A percentile compares a stretch with the other conserved stretches of the same genome.
These are phyloP conservation scores for Lichtheimia ramosa DNA, from an alignment of 371 early-diverging fungal species.

Conservation along the genomic window DNA sequence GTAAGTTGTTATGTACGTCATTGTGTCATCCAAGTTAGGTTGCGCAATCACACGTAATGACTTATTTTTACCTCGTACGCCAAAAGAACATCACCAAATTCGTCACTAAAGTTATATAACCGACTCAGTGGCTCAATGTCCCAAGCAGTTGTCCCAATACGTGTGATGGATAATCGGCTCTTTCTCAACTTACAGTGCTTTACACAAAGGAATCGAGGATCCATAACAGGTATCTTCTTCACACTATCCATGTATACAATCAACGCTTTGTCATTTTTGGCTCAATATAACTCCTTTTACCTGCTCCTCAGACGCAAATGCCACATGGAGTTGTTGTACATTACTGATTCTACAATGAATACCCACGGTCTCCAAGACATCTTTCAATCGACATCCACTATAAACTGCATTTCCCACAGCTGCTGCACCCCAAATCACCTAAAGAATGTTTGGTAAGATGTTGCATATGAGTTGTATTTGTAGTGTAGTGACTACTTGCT, in stretches of 20 bases:
- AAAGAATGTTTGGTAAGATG: not conserved
- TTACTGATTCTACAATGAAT: slow-evolving; percentile 32
- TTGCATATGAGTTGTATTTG: not conserved
- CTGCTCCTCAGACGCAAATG: slow-evolving; percentile 76
- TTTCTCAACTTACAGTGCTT: slow-evolving; percentile 61
- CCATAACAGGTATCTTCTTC: slow-evolving; percentile 77
- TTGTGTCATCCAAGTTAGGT: not conserved
- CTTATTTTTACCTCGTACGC: slow-evolving; percentile 60
- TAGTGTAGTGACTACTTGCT: slow-evolving; percentile 23
- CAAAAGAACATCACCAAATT: slow-evolving; percentile 78
- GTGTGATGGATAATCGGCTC: too few species aligned
- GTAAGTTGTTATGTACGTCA: not conserved
- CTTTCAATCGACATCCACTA: slow-evolving; percentile 75
- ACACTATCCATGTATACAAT: slow-evolving; percentile 27
- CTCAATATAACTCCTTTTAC: slow-evolving; percentile 21
- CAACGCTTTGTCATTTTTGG: too few species aligned
- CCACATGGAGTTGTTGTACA: slow-evolving; percentile 60
- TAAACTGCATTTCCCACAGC: slow-evolving; percentile 81
- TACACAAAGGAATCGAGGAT: slow-evolving; percentile 77
- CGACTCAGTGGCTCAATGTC: not conserved
- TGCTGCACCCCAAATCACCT: slow-evolving; percentile 75
- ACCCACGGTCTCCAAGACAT: slow-evolving; percentile 63
- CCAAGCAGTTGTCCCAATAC: not conserved
- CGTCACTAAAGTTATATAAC: slow-evolving; percentile 46
- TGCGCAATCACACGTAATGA: not conserved